Percentiles rank a stretch among this genome's conserved stretches.
Conservation (phyloP, 345 rosid species). For the Tarenaya hassleriana region DNA sequence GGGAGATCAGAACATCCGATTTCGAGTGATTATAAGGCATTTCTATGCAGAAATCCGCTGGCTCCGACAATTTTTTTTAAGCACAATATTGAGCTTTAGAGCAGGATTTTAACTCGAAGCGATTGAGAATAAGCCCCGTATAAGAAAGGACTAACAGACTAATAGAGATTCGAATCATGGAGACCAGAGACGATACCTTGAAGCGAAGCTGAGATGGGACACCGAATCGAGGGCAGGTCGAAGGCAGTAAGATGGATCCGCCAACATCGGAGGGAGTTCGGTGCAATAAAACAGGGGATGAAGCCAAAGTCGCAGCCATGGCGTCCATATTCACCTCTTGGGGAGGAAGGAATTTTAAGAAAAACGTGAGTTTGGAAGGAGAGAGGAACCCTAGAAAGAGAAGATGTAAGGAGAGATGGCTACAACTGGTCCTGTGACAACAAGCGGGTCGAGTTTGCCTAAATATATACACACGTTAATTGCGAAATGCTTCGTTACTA, state of each 20-base stretch:
- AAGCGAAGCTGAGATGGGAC: conserved; percentile 14
- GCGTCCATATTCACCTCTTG: conserved; percentile 40
- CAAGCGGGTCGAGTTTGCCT: conserved; percentile 1
- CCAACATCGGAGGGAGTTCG: conserved; percentile 27
- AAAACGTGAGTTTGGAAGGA: conserved; percentile 14
- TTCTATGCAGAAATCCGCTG: neutral
- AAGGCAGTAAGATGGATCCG: conserved; percentile 35
- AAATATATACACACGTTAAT: no score
- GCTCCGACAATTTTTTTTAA: neutral
- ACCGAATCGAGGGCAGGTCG: conserved; percentile 34
- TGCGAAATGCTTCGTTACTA: no score
- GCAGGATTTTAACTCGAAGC: no score
- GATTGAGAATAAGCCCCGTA: no score
- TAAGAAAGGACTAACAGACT: neutral
- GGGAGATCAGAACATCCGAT: neutral
- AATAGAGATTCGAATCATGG: neutral
- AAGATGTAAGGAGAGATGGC: no score
- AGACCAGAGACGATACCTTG: conserved; percentile 30
- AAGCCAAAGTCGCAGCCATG: conserved; percentile 31
- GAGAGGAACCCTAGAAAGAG: conserved; percentile 11
- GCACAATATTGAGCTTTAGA: neutral
- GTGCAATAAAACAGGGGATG: conserved; percentile 26
- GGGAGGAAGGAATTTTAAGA: neutral
- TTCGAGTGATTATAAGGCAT: neutral
- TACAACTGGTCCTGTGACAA: conserved; percentile 16